Evolutionary conservation across 148 eudicot species (phyloP).

Genomic region (Vaccinium macrocarpon): DNA sequence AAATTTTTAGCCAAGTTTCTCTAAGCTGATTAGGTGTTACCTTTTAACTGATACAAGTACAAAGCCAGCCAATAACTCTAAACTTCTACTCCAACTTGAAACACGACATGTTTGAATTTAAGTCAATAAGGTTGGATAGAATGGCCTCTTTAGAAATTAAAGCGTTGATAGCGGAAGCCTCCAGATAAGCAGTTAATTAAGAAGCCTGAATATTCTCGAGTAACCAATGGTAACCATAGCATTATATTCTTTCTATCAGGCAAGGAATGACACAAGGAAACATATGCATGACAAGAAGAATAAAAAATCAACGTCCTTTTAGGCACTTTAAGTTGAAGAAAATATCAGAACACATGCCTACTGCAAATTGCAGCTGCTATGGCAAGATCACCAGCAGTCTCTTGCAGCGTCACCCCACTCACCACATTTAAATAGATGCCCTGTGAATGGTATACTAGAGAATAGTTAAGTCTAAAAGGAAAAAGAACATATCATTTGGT

Average conservation of each 20-base stretch:
- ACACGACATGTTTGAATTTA: background rate
- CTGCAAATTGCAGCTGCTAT: constrained; percentile 98
- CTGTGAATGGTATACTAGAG: constrained; percentile 31
- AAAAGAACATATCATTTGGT: background rate
- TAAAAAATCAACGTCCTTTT: background rate
- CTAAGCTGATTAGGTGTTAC: background rate
- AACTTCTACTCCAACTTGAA: background rate
- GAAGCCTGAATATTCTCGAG: background rate
- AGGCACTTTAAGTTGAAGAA: constrained; percentile 10
- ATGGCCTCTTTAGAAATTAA: background rate
- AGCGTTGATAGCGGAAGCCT: background rate
- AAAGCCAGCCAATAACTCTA: background rate
- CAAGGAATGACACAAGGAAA: background rate
- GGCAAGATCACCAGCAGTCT: constrained; percentile 96
- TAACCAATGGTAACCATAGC: background rate
- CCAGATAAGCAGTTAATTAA: background rate
- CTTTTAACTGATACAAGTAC: background rate
- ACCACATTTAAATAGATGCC: constrained; percentile 71
- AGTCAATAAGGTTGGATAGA: background rate
- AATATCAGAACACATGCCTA: constrained; percentile 49
- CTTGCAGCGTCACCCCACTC: constrained; percentile 63
- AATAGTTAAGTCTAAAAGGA: constrained; percentile 15
- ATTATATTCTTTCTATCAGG: background rate
- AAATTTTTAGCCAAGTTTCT: background rate
- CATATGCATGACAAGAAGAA: constrained; percentile 5